Evolutionary conservation across 371 early-diverging fungal species (phyloP), one percentile per base, ranked within the genome.

Genomic region (Mortierella sp.): DNA sequence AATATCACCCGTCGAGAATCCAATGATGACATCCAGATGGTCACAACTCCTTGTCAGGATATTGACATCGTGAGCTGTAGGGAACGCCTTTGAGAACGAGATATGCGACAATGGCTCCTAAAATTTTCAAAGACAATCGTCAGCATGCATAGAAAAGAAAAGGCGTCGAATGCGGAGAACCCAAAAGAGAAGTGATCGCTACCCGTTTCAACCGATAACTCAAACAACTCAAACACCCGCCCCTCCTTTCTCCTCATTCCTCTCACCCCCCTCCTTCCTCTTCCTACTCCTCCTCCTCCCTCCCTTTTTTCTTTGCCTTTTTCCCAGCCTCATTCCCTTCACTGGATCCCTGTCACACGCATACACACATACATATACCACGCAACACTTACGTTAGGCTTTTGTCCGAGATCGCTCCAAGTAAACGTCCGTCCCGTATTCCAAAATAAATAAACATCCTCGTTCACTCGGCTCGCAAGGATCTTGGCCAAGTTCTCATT

Each of bases 31-130:
- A 83, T 97, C 97, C 72, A 96, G 84, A 72, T 94, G 93, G 55
- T 93, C 92, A 45, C 89, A 89, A 60, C 90, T 88, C 8, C 94
- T 87, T 21, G 96, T 96, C 31, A 93, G 82, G 55, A 90, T 83
- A 87, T 97, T 98, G 57, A 97, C 93, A 88, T 96, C 98, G 86
- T 97, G 97, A 77, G 97, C 97, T 9, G 96, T 93, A 0, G 97
- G 96, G 71, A 93, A 93, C 19, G 95, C 94, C 63, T 95, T 93
- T n/a, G 92, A 89, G 79, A 98, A 95, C 26, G 94, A 90, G 19
- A 98, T 92, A 50, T 94, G 92, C 13, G 96, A 94, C 57, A 98
- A 85, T 1, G 95, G 93, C 31, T 96, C 95, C 94, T 96, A 57
- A 48, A 95, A 93, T 38, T 96, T 95, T 94, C 19, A 65, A 65